Conservation (phyloP, 2,329 filamentous ascomycete species). For the Conoideocrella luteorostrata region DNA sequence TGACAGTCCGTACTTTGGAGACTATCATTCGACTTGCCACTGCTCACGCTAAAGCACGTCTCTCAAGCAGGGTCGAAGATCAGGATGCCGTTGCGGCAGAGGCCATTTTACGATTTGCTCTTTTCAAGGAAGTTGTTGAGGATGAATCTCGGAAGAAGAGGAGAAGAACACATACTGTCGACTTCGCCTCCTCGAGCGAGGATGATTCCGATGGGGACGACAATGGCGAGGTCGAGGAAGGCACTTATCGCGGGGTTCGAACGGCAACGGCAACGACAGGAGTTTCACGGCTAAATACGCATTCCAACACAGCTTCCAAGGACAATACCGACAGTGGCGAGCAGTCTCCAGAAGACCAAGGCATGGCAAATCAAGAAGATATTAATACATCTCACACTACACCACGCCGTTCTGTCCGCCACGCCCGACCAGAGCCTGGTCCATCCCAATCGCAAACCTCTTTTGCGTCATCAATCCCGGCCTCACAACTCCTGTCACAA, state of each 20-base stretch:
- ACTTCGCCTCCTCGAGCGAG: conserved; percentile 52
- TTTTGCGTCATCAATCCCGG: conserved; percentile 72
- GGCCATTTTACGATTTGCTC: conserved; percentile 81
- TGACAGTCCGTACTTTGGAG: conserved; percentile 95
- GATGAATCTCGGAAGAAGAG: conserved; percentile 77
- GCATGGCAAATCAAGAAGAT: background rate
- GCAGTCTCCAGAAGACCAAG: conserved; percentile 11
- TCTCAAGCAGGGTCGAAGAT: conserved; percentile 84
- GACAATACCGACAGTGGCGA: no score
- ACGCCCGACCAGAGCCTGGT: conserved; percentile 28
- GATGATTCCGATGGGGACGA: conserved; percentile 54
- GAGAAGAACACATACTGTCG: conserved; percentile 58
- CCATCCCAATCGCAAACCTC: conserved; percentile 47
- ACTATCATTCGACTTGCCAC: conserved; percentile 97
- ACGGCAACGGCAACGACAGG: conserved; percentile 20
- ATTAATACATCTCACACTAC: conserved; percentile 17
- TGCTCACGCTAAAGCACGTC: conserved; percentile 85
- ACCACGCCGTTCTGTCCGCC: conserved; percentile 36
- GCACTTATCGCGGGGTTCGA: conserved; percentile 43
- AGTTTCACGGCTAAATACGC: background rate
- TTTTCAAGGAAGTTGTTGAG: conserved; percentile 91
- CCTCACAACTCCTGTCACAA: conserved; percentile 57
- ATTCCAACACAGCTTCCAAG: no score
- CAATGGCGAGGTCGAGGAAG: conserved; percentile 49
- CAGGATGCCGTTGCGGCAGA: conserved; percentile 84